A percentile compares a stretch with the other conserved stretches of the same genome.
These are phyloP conservation scores for Excoecaria agallocha DNA, from an alignment of 345 rosid species.

Conservation along the genomic window DNA sequence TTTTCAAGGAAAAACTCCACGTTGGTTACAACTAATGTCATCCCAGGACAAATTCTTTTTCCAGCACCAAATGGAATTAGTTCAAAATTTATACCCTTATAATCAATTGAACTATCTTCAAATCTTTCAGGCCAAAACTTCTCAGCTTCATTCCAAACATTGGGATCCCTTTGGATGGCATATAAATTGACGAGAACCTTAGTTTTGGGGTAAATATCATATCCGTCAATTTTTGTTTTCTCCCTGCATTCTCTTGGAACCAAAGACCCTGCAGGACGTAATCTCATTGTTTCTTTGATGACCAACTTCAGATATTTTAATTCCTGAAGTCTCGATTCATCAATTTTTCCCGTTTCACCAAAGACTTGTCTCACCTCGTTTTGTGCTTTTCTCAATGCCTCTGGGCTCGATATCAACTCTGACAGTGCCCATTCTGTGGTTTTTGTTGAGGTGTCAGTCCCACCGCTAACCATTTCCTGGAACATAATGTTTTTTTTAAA, in stretches of 20 bases:
- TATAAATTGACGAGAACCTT: neutral
- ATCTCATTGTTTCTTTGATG: conserved; percentile 18
- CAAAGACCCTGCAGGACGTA: conserved; percentile 6
- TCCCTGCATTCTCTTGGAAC: conserved; percentile 13
- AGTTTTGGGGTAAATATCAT: neutral
- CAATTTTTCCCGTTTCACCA: conserved; percentile 1
- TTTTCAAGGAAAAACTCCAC: conserved; percentile 1
- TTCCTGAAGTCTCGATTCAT: conserved; percentile 14
- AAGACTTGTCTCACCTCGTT: conserved; percentile 30
- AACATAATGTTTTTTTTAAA: neutral
- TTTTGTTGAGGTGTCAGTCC: conserved; percentile 13
- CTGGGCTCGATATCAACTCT: conserved; percentile 24
- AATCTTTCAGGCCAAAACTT: conserved; percentile 12
- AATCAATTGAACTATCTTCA: neutral
- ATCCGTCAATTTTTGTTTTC: neutral
- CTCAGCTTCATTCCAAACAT: neutral
- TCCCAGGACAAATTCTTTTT: conserved; percentile 8
- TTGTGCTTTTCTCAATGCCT: conserved; percentile 24
- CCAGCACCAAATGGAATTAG: conserved; percentile 3
- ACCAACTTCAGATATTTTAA: conserved; percentile 16
- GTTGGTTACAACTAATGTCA: conserved; percentile 2
- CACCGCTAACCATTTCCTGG: conserved; percentile 9
- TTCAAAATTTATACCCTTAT: conserved; percentile 1
- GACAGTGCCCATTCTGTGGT: conserved; percentile 9
- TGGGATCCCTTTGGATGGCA: conserved; percentile 13